Evolutionary conservation across 495 filamentous ascomycete species (phyloP).

Genomic region (Podospora anserina): DNA sequence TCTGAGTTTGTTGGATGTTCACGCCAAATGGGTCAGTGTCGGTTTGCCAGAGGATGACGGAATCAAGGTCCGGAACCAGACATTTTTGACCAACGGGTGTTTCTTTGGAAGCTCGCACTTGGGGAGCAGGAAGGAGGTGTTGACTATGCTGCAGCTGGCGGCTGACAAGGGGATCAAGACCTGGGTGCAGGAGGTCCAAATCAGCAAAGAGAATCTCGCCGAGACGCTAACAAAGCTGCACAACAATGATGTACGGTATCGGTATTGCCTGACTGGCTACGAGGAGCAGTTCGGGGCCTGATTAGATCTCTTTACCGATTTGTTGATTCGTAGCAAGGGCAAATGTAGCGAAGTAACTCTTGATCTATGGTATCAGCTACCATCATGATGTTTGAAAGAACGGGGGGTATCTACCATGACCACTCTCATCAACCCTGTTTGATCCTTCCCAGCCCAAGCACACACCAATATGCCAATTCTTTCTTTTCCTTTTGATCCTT

Average conservation of each 20-base stretch:
- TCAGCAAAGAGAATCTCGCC: conserved; percentile 65
- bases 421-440: conserved; percentile 29
- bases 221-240: conserved; percentile 64
- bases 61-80: conserved; percentile 70
- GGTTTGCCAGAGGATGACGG: conserved; percentile 81
- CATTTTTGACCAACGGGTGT: conserved; percentile 71
- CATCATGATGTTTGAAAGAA: background rate
- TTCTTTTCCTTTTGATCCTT: conserved; percentile 52
- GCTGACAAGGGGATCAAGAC: conserved; percentile 76
- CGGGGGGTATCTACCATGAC: background rate
- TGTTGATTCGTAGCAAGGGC: background rate
- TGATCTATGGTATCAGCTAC: background rate
- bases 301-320: background rate
- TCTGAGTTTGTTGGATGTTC: conserved; percentile 75
- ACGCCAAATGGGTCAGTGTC: conserved; percentile 77
- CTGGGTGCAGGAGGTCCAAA: conserved; percentile 75
- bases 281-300: conserved; percentile 41
- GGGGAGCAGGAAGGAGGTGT: conserved; percentile 74
- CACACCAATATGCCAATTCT: conserved; percentile 94
- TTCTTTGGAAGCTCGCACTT: conserved; percentile 80
- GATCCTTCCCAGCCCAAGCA: conserved; percentile 82
- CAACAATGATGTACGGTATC: conserved; percentile 64
- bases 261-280: conserved; percentile 48
- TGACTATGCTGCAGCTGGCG: conserved; percentile 78
- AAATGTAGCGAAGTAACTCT: background rate